Evolutionary conservation across 805 yeast genomes (phyloP).

Genomic region (Metschnikowia reukaufii): DNA sequence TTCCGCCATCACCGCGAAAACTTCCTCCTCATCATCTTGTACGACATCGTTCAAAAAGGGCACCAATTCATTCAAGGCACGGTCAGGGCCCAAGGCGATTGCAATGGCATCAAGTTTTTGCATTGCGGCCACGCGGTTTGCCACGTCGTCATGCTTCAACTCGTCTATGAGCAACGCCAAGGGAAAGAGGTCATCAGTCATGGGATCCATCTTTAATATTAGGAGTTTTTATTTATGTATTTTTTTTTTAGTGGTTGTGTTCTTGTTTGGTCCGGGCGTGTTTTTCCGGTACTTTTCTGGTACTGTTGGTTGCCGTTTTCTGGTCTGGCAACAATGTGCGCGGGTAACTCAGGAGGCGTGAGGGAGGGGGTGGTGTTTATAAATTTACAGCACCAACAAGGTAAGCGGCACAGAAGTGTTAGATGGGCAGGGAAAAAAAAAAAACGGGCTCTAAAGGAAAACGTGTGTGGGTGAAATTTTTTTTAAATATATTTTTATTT

Average conservation of each 20-base stretch:
- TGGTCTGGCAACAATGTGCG: too few relatives aligned
- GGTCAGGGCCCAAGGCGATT: constrained; percentile 88
- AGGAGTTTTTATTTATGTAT: too few relatives aligned
- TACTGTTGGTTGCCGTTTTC: neutral
- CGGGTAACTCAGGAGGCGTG: too few relatives aligned
- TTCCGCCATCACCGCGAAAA: constrained; percentile 87
- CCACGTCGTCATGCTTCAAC: constrained; percentile 92
- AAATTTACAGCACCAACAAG: too few relatives aligned
- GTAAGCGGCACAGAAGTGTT: too few relatives aligned
- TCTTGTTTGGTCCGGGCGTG: neutral
- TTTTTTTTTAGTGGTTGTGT: too few relatives aligned
- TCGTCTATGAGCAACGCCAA: constrained; percentile 96
- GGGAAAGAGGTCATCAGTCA: constrained; percentile 75
- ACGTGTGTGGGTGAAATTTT: too few relatives aligned
- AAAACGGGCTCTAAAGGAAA: too few relatives aligned
- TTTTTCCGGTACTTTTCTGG: neutral
- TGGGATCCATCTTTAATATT: constrained; percentile 15
- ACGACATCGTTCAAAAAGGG: constrained; percentile 89
- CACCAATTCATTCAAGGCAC: constrained; percentile 83
- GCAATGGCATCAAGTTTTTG: constrained; percentile 92
- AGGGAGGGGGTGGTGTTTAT: too few relatives aligned
- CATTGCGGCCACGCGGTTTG: constrained; percentile 93
- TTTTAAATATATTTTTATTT: too few relatives aligned
- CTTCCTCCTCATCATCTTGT: constrained; percentile 98
- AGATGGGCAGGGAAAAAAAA: too few relatives aligned